phyloP scores from a whole-genome alignment of 306 rosid genomes.

The Pterocarpus santalinus region DNA sequence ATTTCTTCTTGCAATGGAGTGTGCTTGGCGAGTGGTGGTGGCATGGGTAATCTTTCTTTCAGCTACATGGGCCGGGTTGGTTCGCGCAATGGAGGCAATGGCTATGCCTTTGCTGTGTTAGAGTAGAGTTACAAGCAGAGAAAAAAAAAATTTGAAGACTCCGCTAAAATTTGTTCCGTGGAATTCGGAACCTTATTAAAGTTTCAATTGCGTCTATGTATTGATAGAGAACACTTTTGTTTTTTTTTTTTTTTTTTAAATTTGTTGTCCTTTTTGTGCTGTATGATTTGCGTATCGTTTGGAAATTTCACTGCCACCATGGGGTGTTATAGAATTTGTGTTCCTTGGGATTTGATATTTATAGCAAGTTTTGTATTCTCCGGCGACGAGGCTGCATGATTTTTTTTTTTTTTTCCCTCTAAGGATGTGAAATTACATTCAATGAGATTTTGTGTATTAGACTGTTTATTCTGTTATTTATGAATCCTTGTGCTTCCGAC shows the following conservation, averaged over 20 bases:
- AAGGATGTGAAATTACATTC: not conserved
- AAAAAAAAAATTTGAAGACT: not conserved
- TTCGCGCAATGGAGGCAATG: not conserved
- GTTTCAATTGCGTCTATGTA: constrained; percentile 40
- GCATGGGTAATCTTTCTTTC: constrained; percentile 8
- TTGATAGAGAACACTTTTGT: not conserved
- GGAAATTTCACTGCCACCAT: constrained; percentile 40
- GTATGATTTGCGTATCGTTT: constrained; percentile 15
- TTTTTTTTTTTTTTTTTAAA: not conserved
- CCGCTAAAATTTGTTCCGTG: constrained; percentile 21
- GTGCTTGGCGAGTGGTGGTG: constrained; percentile 11
- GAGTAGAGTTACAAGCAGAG: not conserved
- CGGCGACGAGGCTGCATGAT: constrained; percentile 29
- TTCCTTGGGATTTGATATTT: constrained; percentile 10
- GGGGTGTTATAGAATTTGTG: constrained; percentile 26
- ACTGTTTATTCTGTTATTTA: constrained; percentile 5
- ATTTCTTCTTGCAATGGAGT: constrained; percentile 37
- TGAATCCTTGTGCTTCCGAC: constrained; percentile 52
- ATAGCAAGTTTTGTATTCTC: not conserved
- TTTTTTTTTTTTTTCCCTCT: constrained; percentile 32
- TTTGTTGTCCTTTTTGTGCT: not conserved
- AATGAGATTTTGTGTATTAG: not conserved
- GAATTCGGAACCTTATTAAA: constrained; percentile 40
- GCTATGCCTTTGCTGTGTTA: not conserved
- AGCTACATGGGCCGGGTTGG: constrained; percentile 38